phyloP scores from a whole-genome alignment of 208 protist genomes.

The Novymonas esmeraldas region DNA sequence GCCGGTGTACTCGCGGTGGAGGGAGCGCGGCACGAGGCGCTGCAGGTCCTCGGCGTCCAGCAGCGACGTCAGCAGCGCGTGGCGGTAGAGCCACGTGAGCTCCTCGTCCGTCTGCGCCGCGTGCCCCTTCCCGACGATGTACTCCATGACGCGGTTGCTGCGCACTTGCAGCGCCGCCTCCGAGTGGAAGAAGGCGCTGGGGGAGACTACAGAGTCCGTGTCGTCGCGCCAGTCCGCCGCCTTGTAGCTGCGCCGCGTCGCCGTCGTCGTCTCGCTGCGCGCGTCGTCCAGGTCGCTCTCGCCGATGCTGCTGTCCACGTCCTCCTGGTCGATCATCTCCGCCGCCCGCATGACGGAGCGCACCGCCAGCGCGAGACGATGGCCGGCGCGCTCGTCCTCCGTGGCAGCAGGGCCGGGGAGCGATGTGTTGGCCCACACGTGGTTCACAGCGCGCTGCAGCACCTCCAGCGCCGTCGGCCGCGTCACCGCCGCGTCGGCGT shows the following conservation, averaged over 20 bases:
- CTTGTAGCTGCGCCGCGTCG: constrained; percentile 29
- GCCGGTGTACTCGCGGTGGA: constrained; percentile 72
- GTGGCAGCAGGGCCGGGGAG: neutral
- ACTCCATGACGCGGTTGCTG: constrained; percentile 60
- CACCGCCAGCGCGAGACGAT: constrained; percentile 24
- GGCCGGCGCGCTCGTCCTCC: constrained; percentile 24
- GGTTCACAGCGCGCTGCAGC: constrained; percentile 27
- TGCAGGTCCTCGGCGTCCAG: constrained; percentile 49
- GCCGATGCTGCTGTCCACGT: constrained; percentile 8
- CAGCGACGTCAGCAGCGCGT: constrained; percentile 57
- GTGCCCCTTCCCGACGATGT: constrained; percentile 42
- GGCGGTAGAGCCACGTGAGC: constrained; percentile 58
- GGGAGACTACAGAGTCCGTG: constrained; percentile 35
- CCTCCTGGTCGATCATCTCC: constrained; percentile 33
- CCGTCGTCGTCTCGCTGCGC: constrained; percentile 14
- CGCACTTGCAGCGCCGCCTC: constrained; percentile 23
- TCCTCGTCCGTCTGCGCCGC: constrained; percentile 53
- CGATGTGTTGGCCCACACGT: constrained; percentile 12
- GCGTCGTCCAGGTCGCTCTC: constrained; percentile 19
- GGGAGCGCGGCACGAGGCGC: constrained; percentile 36
- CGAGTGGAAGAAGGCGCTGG: constrained; percentile 53
- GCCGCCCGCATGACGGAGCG: constrained; percentile 26
- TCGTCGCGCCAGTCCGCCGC: constrained; percentile 54
- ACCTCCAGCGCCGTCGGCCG: constrained; percentile 20
- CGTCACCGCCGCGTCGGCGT: neutral